Evolutionary conservation across 768 basidiomycete genomes (phyloP), one percentile per base, ranked within the genome.

Genomic region (Boletus subcaerulescens): DNA sequence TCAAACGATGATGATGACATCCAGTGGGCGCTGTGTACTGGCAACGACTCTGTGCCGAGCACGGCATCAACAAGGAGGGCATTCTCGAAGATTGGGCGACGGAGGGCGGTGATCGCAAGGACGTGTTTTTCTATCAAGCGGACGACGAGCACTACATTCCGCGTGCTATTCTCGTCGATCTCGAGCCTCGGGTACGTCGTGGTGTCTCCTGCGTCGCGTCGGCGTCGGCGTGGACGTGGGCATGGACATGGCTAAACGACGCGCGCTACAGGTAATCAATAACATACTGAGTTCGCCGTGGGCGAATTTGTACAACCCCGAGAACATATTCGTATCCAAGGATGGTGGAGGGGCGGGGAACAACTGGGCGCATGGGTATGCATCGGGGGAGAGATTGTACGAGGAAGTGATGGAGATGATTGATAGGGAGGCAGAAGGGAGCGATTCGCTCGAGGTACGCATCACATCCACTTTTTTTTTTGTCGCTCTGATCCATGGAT

Each of bases 111-210:
- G 97, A 99, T 73, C 80, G 97, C 63, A 99, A 98, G 68, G 97
- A 99, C 74, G 96, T 97, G 26, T 99, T 99, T 75, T 99, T 99
- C 76, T 98, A 99, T 70, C 96, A 98, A 71, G 97, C 97, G n/a
- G 97, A 99, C 70, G 97, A 99, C 66, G 97, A 98, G 70, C 95
- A 97, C 65, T 99, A 98, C 72, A 95, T 99, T 56, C 97, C 97
- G 2, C 83, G 97, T 49, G 93, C 97, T 5, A 96, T 99, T 57
- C 80, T 99, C 38, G 86, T 98, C 56, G 97, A 99, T 73, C 81
- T 97, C 26, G 97, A 99, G 69, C 97, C 97, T 18, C 81, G 97
- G 69, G 96, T 97, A 66, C 69, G 86, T 76, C 26, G 7, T 10
- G 2, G 12, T 17, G 12, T 22, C 20, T 7, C 10, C 0, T 20